Percentiles rank a stretch among this genome's conserved stretches.
Conservation (phyloP, 768 basidiomycete genomes). For the Pleurotus eryngii region DNA sequence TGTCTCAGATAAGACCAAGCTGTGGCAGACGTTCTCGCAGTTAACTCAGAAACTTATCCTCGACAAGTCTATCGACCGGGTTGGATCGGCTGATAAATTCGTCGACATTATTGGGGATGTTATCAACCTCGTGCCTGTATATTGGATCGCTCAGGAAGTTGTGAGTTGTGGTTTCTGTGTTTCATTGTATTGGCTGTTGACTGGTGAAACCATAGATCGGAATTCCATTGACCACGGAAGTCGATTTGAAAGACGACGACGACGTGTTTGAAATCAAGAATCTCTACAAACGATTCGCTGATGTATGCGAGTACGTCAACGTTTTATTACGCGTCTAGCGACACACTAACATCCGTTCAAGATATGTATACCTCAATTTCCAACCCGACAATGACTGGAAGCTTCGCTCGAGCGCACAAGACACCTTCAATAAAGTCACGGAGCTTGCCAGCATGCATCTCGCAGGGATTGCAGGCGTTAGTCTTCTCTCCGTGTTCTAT, state of each 20-base stretch:
- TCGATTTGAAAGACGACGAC: constrained; percentile 15
- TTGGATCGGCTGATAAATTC: constrained; percentile 22
- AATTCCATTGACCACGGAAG: constrained; percentile 37
- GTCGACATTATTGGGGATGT: constrained; percentile 69
- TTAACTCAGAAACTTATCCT: constrained; percentile 31
- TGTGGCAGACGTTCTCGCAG: constrained; percentile 28
- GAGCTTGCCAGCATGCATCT: constrained; percentile 27
- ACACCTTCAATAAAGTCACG: constrained; percentile 27
- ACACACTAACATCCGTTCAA: constrained; percentile 12
- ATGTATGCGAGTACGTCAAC: constrained; percentile 44
- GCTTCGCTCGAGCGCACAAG: constrained; percentile 36
- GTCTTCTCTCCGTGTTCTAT: constrained; percentile 3
- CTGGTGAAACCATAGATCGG: constrained; percentile 32
- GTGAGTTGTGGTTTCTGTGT: constrained; percentile 33
- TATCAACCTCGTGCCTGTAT: constrained; percentile 56
- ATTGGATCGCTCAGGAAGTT: constrained; percentile 57
- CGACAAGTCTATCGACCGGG: constrained; percentile 29
- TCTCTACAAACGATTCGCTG: constrained; percentile 39
- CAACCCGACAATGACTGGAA: constrained; percentile 46
- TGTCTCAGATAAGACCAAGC: constrained; percentile 12
- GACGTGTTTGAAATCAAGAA: constrained; percentile 37
- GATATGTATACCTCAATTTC: constrained; percentile 44
- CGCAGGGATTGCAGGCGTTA: constrained; percentile 20
- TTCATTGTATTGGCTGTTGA: neutral
- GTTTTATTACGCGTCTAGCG: neutral